Conservation (phyloP, 2,329 filamentous ascomycete species). For the Clarireedia monteithiana region DNA sequence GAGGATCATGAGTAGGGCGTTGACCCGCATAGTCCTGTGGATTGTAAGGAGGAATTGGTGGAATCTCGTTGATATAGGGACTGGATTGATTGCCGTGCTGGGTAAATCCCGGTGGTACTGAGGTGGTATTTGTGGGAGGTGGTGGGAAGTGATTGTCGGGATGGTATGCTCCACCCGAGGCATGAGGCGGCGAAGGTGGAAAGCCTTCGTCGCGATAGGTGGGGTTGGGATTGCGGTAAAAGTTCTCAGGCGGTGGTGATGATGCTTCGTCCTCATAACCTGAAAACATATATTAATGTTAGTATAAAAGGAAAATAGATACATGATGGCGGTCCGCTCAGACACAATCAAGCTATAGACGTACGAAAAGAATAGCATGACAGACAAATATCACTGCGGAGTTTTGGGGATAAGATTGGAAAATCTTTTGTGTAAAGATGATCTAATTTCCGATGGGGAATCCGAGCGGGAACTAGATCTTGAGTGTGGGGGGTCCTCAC, state of each 20-base stretch:
- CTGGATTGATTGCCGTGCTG: slow-evolving; percentile 22
- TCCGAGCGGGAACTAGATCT: slow-evolving; percentile 25
- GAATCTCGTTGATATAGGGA: slow-evolving; percentile 17
- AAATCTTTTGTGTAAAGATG: slow-evolving; percentile 23
- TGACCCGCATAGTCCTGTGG: slow-evolving; percentile 25
- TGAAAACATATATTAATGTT: slow-evolving; percentile 13
- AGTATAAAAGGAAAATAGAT: slow-evolving; percentile 16
- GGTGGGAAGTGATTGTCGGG: slow-evolving; percentile 21
- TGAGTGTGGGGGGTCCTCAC: slow-evolving; percentile 29
- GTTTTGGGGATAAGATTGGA: slow-evolving; percentile 26
- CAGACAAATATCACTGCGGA: neutral
- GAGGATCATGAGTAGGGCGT: slow-evolving; percentile 16
- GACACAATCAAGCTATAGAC: slow-evolving; percentile 7
- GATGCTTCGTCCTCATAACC: slow-evolving; percentile 28
- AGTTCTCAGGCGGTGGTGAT: slow-evolving; percentile 25
- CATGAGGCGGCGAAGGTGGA: slow-evolving; percentile 28
- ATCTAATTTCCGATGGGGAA: slow-evolving; percentile 26
- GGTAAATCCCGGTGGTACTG: slow-evolving; percentile 7
- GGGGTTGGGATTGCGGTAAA: slow-evolving; percentile 20
- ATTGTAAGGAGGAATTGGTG: slow-evolving; percentile 27
- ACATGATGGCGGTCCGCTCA: slow-evolving; percentile 12
- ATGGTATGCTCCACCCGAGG: slow-evolving; percentile 28
- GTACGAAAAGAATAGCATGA: neutral
- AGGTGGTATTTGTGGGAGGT: slow-evolving; percentile 12
- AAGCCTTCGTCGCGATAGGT: slow-evolving; percentile 23